Base-by-base conservation (phyloP, 2,329 filamentous ascomycete genomes). In the Clarireedia hainanense region DNA sequence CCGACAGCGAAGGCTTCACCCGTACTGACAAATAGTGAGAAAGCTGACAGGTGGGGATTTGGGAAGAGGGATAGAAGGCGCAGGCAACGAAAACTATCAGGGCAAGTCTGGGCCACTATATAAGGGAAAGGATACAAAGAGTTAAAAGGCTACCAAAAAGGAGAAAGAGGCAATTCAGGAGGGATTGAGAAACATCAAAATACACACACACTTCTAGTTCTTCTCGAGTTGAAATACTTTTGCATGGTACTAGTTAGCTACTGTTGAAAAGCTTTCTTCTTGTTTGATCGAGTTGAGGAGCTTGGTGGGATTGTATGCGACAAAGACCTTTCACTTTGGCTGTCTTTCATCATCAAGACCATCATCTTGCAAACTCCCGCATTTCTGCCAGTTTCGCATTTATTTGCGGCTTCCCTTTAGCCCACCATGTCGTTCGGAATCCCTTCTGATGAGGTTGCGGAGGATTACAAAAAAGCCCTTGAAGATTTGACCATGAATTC, bases 401-500 rank as follows among this genome's bases (percentile, higher is more conserved):
- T 60, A 57, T 62, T 60, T 57, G 60, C 54, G 61, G 55, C 57
- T 58, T 61, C 57, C 47, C 42, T 55, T 50, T 60, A 60, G 71
- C 70, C 74, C 76, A 78, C 73, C 75, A 87, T 86, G 83, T 83
- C 81, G 72, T 76, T 78, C 63, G 77, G 76, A 63, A 70, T 75
- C 62, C 73, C 76, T 56, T 85, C 67, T 61, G 90, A 89, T 71
- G 91, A 95, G 74, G 89, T 99, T 65, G 91, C 91, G 61, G 88
- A 92, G 73, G 94, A 97, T 75, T 99, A 96, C 75, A 89, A 88
- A 71, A 88, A 90, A 69, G 94, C 91, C 54, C 78, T 99, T 70
- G 89, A 95, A 74, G 92, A 96, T 72, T 79, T 99, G 67, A 89
- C 88, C 63, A 81, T 85, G 70, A 96, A 96, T 75, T 89, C 90